Evolutionary conservation across 2,329 filamentous ascomycete species (phyloP).

Genomic region (Cryphonectria carpinicola): DNA sequence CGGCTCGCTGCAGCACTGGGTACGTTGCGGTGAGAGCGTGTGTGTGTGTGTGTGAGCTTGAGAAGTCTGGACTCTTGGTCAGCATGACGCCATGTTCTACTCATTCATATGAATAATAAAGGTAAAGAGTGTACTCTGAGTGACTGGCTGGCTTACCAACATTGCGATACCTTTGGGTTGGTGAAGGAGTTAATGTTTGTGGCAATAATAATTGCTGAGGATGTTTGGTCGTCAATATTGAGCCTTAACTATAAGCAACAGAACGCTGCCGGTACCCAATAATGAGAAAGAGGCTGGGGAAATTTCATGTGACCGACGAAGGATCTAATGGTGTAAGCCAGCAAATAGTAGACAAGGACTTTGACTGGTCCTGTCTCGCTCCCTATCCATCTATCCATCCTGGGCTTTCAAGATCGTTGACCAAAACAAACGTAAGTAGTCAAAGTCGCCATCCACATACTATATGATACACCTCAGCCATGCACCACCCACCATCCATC

Average conservation of each 20-base stretch:
- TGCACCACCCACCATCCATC: not conserved
- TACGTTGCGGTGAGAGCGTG: not conserved
- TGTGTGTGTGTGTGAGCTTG: not conserved
- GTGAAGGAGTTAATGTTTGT: not conserved
- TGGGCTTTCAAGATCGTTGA: no score
- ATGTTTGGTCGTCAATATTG: not conserved
- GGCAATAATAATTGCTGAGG: not conserved
- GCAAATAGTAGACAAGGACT: not conserved
- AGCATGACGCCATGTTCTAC: not conserved
- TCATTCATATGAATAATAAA: not conserved
- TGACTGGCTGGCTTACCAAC: not conserved
- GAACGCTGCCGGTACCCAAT: not conserved
- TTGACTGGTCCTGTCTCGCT: not conserved
- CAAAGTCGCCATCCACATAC: not conserved
- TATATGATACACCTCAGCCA: slow-evolving; percentile 3
- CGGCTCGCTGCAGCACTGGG: not conserved
- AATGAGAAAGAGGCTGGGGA: not conserved
- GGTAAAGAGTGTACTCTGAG: no score
- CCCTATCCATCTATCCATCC: not conserved
- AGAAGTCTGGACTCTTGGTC: slow-evolving; percentile 13
- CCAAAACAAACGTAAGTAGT: not conserved
- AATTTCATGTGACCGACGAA: not conserved
- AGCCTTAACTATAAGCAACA: not conserved
- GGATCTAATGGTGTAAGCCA: no score
- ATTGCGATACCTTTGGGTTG: not conserved